Evolutionary conservation across 768 basidiomycete species (phyloP).

Genomic region (Udeniomyces megalosporus): DNA sequence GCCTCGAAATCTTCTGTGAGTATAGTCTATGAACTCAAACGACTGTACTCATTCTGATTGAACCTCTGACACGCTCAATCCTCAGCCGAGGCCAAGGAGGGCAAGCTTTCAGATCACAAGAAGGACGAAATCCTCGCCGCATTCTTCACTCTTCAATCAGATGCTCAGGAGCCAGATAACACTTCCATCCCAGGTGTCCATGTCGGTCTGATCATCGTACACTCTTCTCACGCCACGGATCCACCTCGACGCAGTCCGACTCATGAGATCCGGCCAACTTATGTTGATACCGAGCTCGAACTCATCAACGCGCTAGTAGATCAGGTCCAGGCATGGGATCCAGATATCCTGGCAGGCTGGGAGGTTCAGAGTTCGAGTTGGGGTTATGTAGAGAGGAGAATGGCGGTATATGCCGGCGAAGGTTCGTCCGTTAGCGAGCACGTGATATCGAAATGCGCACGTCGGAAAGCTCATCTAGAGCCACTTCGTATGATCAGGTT

Average conservation of each 20-base stretch:
- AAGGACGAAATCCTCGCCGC: conserved; percentile 49
- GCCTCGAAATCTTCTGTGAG: conserved; percentile 73
- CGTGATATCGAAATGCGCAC: neutral
- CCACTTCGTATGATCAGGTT: neutral
- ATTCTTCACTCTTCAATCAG: conserved; percentile 56
- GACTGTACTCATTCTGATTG: conserved; percentile 30
- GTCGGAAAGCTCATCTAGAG: neutral
- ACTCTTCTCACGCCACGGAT: conserved; percentile 18
- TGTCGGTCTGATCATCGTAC: conserved; percentile 43
- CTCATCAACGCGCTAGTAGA: conserved; percentile 64
- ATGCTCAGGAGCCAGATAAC: conserved; percentile 28
- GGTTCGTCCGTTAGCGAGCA: neutral
- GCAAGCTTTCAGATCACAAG: conserved; percentile 49
- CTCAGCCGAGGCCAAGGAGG: conserved; percentile 33
- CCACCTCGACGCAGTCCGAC: conserved; percentile 33
- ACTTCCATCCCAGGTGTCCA: conserved; percentile 27
- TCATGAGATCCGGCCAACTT: conserved; percentile 13
- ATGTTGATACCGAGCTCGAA: conserved; percentile 55
- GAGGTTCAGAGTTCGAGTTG: conserved; percentile 76
- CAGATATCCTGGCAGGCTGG: conserved; percentile 84
- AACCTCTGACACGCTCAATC: too few relatives aligned
- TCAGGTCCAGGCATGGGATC: conserved; percentile 57
- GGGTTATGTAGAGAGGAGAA: conserved; percentile 67
- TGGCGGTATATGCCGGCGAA: neutral
- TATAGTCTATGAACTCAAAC: neutral